A percentile compares a stretch with the other conserved stretches of the same genome.
phyloP scores from a whole-genome alignment of 176 grass and related monocot genomes.

The Carex kokanica region DNA sequence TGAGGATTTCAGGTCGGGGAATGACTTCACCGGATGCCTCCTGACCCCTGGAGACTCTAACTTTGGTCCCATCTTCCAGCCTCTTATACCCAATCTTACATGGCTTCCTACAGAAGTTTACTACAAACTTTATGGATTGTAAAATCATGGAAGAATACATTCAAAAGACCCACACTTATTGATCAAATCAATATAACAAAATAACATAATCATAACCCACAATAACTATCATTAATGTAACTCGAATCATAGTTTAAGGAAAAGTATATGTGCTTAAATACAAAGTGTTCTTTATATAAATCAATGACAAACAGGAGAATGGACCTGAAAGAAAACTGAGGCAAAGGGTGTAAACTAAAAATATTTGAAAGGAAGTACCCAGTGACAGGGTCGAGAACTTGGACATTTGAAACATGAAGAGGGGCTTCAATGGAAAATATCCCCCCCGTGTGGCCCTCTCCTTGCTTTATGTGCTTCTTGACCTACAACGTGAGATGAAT shows the following conservation, averaged over 20 bases:
- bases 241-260: neutral
- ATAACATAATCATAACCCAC: neutral
- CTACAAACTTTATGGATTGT: neutral
- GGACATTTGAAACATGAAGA: slow-evolving; percentile 98
- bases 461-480: slow-evolving; percentile 97
- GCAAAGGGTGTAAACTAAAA: neutral
- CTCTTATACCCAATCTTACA: slow-evolving; percentile 76
- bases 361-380: slow-evolving; percentile 41
- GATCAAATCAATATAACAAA: neutral
- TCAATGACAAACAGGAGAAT: neutral
- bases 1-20: slow-evolving; percentile 86
- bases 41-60: slow-evolving; percentile 67
- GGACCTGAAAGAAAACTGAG: neutral
- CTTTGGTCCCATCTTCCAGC: slow-evolving; percentile 86
- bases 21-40: slow-evolving; percentile 71
- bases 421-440: slow-evolving; percentile 97
- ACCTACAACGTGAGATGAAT: slow-evolving; percentile 45
- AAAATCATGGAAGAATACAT: neutral
- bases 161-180: neutral
- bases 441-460: slow-evolving; percentile 80
- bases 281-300: neutral
- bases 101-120: slow-evolving; percentile 41
- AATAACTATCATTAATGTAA: neutral
- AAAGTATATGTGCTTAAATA: neutral
- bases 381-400: slow-evolving; percentile 79